phyloP scores from a whole-genome alignment of 108 stramenopile genomes.

The Skeletonema tropicum region DNA sequence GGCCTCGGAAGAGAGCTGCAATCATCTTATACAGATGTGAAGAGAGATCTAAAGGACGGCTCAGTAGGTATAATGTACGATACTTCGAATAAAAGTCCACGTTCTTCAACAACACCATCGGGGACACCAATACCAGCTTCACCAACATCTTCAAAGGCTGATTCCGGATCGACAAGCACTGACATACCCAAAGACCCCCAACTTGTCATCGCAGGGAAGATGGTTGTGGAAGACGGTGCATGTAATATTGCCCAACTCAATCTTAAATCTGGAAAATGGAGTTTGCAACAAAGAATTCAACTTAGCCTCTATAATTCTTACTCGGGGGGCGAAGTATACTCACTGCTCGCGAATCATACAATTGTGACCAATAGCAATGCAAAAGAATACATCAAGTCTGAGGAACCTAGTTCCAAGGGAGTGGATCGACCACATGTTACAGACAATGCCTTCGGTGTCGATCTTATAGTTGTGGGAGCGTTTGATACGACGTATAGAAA shows the following conservation, averaged over 20 bases:
- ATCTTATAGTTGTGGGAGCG: slow-evolving; percentile 91
- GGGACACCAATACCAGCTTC: not conserved
- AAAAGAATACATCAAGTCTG: slow-evolving; percentile 37
- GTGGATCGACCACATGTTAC: slow-evolving; percentile 42
- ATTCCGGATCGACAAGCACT: slow-evolving; percentile 4
- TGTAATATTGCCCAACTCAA: slow-evolving; percentile 87
- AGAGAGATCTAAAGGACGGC: not conserved
- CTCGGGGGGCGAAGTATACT: slow-evolving; percentile 87
- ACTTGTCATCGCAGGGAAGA: slow-evolving; percentile 87
- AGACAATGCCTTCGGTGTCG: slow-evolving; percentile 48
- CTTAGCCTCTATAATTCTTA: slow-evolving; percentile 87
- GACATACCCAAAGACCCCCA: slow-evolving; percentile 55
- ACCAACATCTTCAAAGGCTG: not conserved
- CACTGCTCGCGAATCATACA: slow-evolving; percentile 81
- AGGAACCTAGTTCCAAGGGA: slow-evolving; percentile 15
- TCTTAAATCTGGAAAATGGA: slow-evolving; percentile 74
- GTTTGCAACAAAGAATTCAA: slow-evolving; percentile 76
- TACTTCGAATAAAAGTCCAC: slow-evolving; percentile 1
- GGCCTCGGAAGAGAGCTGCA: not conserved
- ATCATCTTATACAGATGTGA: not conserved
- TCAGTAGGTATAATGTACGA: not conserved
- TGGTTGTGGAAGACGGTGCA: slow-evolving; percentile 76
- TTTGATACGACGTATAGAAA: slow-evolving; percentile 92
- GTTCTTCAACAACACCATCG: not conserved
- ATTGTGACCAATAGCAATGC: slow-evolving; percentile 43